Base-by-base conservation (phyloP, 164 flowering plant species). In the Hamamelis virginiana region DNA sequence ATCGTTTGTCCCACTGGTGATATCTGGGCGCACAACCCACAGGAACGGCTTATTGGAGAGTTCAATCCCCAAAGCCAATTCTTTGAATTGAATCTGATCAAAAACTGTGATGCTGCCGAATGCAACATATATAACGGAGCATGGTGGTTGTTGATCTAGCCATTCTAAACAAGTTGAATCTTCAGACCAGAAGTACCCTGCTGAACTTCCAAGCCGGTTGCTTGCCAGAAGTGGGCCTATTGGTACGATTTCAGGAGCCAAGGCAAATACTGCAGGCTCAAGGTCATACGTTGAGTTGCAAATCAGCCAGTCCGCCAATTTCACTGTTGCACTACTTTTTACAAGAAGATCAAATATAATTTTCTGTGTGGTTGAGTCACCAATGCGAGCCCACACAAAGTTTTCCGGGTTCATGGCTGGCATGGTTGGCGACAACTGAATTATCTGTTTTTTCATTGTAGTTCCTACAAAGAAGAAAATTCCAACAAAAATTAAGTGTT, bases 231-330 rank as follows among this genome's bases (percentile, higher is more conserved):
- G 67, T 46, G 82, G 85, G 27, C 85, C 82, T 1, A 79, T 63
- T 1, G 85, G 75, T 15, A 48, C 8, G 11, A 78, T 10, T 9
- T 76, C 9, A 22, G 84, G 81, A 47, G 66, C 16, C n/a, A 67
- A n/a, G 41, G 48, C 18, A 23, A 62, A 68, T 16, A 67, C 80
- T 41, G 60, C 63, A 6, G 80, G 73, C 45, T 87, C 84, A 21
- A 87, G 81, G 6, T 81, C 84, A 64, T 46, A 53, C 15, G 66
- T 21, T 9, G 85, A 68, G 72, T 83, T 86, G 83, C 0, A 51
- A 43, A 10, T 19, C 3, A 25, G 19, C 62, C 62, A 25, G 43
- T 59, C 62, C 27, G 62, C 18, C 19, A 27, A 5, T 1, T 38
- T 43, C 19, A 41, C 45, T 13, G 14, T 9, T 8, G 38, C 14